Evolutionary conservation across 805 yeast species (phyloP).

Genomic region (Scheffersomyces spartinae): DNA sequence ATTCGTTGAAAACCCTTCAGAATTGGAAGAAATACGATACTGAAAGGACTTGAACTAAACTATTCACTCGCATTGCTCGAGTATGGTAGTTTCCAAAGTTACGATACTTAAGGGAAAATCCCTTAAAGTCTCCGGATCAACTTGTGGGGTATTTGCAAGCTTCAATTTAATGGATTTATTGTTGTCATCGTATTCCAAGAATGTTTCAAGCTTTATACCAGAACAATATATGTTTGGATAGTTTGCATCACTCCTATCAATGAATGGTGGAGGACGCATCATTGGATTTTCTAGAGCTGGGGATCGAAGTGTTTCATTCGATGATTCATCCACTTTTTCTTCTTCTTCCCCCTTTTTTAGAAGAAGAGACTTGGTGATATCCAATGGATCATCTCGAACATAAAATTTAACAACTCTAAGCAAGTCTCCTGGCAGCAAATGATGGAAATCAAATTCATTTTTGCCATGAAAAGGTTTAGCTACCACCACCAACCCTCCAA

Average conservation of each 20-base stretch:
- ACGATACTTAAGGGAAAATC: conserved; percentile 18
- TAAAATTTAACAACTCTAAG: conserved; percentile 16
- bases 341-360: no score
- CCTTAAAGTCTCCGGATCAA: conserved; percentile 5
- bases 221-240: conserved; percentile 14
- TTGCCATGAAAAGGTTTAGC: conserved; percentile 14
- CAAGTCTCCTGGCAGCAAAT: conserved; percentile 19
- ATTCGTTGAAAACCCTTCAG: conserved; percentile 26
- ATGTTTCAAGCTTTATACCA: conserved; percentile 19
- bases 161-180: conserved; percentile 7
- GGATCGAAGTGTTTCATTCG: background rate
- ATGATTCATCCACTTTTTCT: conserved; percentile 1
- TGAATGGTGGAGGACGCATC: conserved; percentile 1
- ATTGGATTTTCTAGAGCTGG: background rate
- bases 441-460: conserved; percentile 9
- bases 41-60: no score
- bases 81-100: conserved; percentile 20
- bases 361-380: background rate
- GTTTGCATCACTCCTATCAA: conserved; percentile 8
- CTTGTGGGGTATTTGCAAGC: conserved; percentile 6
- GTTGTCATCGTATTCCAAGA: conserved; percentile 9
- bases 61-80: no score
- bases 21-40: conserved; percentile 23
- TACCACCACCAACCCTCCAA: conserved; percentile 22
- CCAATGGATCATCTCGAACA: conserved; percentile 5